These are phyloP conservation scores for Globisporangium radiosum DNA, from an alignment of 352 stramenopile species.

Conservation along the genomic window DNA sequence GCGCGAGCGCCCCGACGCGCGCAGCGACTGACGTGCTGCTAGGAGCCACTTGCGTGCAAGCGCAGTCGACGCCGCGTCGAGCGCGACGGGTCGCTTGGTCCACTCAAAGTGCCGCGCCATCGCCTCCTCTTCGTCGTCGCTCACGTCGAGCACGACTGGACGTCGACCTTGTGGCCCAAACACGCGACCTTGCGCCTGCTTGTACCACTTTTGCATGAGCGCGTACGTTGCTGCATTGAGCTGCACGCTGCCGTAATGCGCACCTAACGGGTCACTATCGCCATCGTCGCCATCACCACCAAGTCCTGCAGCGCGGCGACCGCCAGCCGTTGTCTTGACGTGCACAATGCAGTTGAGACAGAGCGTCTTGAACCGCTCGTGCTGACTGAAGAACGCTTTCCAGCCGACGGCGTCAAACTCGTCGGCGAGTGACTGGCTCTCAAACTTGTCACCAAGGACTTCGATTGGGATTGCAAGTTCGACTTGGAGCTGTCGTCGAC, in stretches of 20 bases:
- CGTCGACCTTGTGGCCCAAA: conserved; percentile 69
- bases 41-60: conserved; percentile 81
- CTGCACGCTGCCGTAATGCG: conserved; percentile 48
- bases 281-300: conserved; percentile 12
- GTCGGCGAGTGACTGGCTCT: conserved; percentile 74
- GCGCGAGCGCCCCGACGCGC: conserved; percentile 30
- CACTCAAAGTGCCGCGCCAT: conserved; percentile 64
- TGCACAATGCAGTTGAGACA: conserved; percentile 91
- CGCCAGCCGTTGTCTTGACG: conserved; percentile 34
- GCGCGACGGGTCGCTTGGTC: conserved; percentile 59
- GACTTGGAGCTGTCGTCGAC: conserved; percentile 91
- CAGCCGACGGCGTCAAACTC: conserved; percentile 93
- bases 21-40: conserved; percentile 52
- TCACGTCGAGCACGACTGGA: conserved; percentile 64
- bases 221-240: conserved; percentile 84
- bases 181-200: conserved; percentile 83
- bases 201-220: conserved; percentile 91
- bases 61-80: conserved; percentile 77
- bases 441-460: conserved; percentile 91
- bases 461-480: conserved; percentile 90
- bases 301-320: conserved; percentile 14
- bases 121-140: conserved; percentile 82
- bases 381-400: conserved; percentile 93
- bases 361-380: conserved; percentile 93
- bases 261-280: conserved; percentile 20